A percentile compares a stretch with the other conserved stretches of the same genome.
Evolutionary conservation across 139 green algal genomes (phyloP).

Genomic region (Haematococcus sp.): DNA sequence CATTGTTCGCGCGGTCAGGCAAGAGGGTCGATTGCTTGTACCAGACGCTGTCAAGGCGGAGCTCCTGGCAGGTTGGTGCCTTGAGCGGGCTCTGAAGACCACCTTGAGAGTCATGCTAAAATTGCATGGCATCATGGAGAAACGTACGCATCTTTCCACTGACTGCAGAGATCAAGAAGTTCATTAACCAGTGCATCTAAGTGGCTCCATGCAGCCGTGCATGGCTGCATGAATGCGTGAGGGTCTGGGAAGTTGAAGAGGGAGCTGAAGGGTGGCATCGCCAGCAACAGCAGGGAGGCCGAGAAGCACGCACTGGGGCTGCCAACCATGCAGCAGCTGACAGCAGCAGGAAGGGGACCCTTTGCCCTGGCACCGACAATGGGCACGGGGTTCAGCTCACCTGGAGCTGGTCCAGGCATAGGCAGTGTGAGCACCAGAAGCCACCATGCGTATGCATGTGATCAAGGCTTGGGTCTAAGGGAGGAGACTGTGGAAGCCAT

Average conservation of each 20-base stretch:
- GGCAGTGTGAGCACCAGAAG: background rate
- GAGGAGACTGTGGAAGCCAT: slow-evolving; percentile 50
- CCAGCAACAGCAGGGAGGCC: no score
- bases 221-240: no score
- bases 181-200: slow-evolving; percentile 26
- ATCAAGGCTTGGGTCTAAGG: slow-evolving; percentile 37
- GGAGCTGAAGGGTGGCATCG: no score
- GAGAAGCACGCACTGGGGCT: no score
- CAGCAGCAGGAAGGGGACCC: background rate
- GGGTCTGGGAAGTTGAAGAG: no score
- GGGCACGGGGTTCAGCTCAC: no score
- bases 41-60: slow-evolving; percentile 67
- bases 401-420: background rate
- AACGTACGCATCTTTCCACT: no score
- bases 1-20: slow-evolving; percentile 45
- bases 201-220: background rate
- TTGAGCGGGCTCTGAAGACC: no score
- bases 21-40: slow-evolving; percentile 29
- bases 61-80: slow-evolving; percentile 51
- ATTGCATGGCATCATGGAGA: no score
- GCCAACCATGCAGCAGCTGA: background rate
- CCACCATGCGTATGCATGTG: slow-evolving; percentile 36
- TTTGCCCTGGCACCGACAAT: no score
- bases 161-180: slow-evolving; percentile 44
- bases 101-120: no score